Base-by-base conservation (phyloP, 805 yeast species). In the Yamadazyma akitaensis region DNA sequence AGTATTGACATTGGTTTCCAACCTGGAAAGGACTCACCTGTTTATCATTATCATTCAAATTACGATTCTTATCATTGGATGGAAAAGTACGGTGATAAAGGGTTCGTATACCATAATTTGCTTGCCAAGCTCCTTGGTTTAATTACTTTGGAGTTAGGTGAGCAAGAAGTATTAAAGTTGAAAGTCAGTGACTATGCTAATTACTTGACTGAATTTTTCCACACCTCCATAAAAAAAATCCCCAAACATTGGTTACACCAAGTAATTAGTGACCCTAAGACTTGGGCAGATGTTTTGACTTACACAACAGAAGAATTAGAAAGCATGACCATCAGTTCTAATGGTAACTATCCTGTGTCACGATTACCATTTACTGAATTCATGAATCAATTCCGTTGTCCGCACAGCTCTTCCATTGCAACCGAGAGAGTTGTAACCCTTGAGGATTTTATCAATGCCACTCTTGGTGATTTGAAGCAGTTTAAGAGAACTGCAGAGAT, bases 21-120 rank as follows among this genome's bases (percentile, higher is more conserved):
- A 28, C 62, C 60, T 6, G 53, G 46, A 3, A 84, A 80, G 58
- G 37, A 34, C 3, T 14, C 38, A 18, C 75, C 84, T 5, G 68
- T 81, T n/a, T 75, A 75, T 45, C 84, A 80, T 51, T 64, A 68
- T 44, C 81, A 81, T 56, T 82, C 88, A 7, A 72, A 72, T 44
- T 82, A 72, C 56, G 89, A 84, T 56, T 75, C 84, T 3, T 65
- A 66, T 37, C 57, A 73, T 44, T 83, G 88, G 84, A 67, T 82
- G 63, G 67, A 73, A 24, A 64, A 64, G 5, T 70, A 66, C 53
- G 73, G 76, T 13, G 87, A 82, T 55, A 76, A 79, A 10, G 76
- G 73, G 0, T 79, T 76, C 47, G 66, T 68, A 16, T 67, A 67
- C 43, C 90, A 85, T 51, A 77, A 75, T 50, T 68, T 78, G 18